Base-by-base conservation (phyloP, 2,329 filamentous ascomycete genomes). In the Pseudogymnoascus sp. region DNA sequence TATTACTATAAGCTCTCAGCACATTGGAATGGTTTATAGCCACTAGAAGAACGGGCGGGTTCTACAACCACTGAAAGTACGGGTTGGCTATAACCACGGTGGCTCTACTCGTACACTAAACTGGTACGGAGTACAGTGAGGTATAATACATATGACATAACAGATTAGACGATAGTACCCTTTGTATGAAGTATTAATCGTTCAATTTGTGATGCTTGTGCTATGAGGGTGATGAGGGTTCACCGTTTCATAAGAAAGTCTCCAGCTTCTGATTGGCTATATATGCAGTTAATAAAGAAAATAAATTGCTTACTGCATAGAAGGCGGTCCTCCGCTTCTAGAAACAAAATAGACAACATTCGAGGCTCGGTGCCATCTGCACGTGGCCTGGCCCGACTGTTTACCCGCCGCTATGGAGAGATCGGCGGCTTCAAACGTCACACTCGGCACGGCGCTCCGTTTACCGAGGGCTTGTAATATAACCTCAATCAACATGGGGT, bases 321-420 rank as follows among this genome's bases (percentile, higher is more conserved):
- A 57, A 57, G 28, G 50, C n/a, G 28, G 26, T 10, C n/a, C 50
- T 26, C 50, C 50, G 50, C 50, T 57, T 57, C 50, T 57, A 57
- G 50, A 57, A 57, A 33, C 28, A 57, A 33, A 33, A 33, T 33
- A 57, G 50, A 33, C 33, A 57, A 33, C 50, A 33, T 57, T 57
- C 28, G 17, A 57, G 28, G 28, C 26, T 53, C 8, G 17, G 26
- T 4, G 9, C 0, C 2, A 57, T 2, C 50, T 57, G 50, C 50
- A 57, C 50, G 50, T 57, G 50, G 28, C 50, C 50, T 57, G 28
- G 50, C 50, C 50, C 50, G 50, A 57, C 50, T 57, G 50, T 57
- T 57, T 57, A 57, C 50, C 50, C 50, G 50, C 5, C 50, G 50
- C 50, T 57, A 57, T 57, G n/a, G 28, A 13, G 50, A 33, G 50